Evolutionary conservation across 2,329 filamentous ascomycete genomes (phyloP), one percentile per base, ranked within the genome.

Genomic region (Cytospora piceicola): DNA sequence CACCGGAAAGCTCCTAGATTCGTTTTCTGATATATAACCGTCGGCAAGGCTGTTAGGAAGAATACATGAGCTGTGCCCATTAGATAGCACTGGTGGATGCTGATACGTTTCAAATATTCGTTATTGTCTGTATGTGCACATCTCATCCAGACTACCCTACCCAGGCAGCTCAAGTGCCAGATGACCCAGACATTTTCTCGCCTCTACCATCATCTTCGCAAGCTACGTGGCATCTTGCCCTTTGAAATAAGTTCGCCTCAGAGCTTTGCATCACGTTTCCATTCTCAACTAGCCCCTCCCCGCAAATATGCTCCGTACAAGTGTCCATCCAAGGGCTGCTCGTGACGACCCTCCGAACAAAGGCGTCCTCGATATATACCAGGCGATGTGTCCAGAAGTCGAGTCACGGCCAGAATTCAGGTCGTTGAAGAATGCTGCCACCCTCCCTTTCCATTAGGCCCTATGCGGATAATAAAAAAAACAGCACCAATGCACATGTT

Each of bases 331-430:
- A 58, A 8, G 39, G 53, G 51, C 15, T 36, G n/a, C 20, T 36
- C 49, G 49, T 36, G 30, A 29, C 39, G 58, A 39, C n/a, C 46
- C 12, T 39, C 39, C 22, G 39, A 30, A 34, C 34, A 53, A n/a
- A 12, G 20, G 14, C 20, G 27, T 61, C 42, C 46, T 53, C 14
- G 49, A 24, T 61, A 52, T 59, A 62, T 67, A 52, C 54, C 58
- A 67, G 49, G 55, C 46, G 32, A 49, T 55, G 58, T 65, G 34
- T 60, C 59, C 58, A 65, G 60, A 32, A 61, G 29, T 65, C 52
- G 46, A 57, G 42, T 58, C 15, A 65, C 24, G 34, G 29, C 53
- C 54, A 30, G 58, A 58, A 20, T 12, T 27, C 56, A 39, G 61
- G 52, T 46, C 56, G 53, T 49, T 58, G 46, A 65, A 61, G 46